A percentile compares a stretch with the other conserved stretches of the same genome.
phyloP scores from a whole-genome alignment of 2,329 filamentous ascomycete species.

The Colletotrichum scovillei region DNA sequence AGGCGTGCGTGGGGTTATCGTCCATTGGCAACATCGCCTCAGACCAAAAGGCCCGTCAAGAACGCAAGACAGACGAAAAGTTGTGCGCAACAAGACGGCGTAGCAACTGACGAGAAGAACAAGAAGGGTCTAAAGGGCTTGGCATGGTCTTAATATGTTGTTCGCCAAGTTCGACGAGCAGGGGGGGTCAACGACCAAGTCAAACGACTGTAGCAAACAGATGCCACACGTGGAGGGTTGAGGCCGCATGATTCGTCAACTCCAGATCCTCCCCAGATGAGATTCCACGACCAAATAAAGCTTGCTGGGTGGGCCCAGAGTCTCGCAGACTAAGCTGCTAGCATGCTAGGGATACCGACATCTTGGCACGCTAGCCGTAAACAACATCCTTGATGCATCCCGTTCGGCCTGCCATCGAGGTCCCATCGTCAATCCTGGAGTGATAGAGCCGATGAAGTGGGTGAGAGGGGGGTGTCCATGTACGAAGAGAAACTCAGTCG shows the following conservation, averaged over 20 bases:
- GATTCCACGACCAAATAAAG: constrained; percentile 27
- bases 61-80: too few relatives aligned
- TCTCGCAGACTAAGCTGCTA: background rate
- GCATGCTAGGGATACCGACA: constrained; percentile 34
- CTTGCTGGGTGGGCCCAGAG: constrained; percentile 15
- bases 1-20: constrained; percentile 8
- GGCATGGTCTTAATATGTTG: constrained; percentile 26
- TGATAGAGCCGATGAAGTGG: background rate
- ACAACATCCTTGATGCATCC: constrained; percentile 9
- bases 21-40: background rate
- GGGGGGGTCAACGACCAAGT: constrained; percentile 20
- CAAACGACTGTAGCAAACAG: constrained; percentile 18
- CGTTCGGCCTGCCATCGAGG: background rate
- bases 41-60: background rate
- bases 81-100: constrained; percentile 12
- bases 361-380: constrained; percentile 33
- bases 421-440: background rate
- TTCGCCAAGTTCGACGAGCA: constrained; percentile 1
- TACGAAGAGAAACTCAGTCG: background rate
- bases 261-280: constrained; percentile 24
- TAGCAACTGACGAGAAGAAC: constrained; percentile 14
- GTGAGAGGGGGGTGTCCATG: background rate
- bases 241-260: constrained; percentile 19
- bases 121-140: constrained; percentile 22
- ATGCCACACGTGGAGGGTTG: constrained; percentile 31